phyloP scores from a whole-genome alignment of 1,284 basidiomycete species.

The Ceratobasidium sp. region DNA sequence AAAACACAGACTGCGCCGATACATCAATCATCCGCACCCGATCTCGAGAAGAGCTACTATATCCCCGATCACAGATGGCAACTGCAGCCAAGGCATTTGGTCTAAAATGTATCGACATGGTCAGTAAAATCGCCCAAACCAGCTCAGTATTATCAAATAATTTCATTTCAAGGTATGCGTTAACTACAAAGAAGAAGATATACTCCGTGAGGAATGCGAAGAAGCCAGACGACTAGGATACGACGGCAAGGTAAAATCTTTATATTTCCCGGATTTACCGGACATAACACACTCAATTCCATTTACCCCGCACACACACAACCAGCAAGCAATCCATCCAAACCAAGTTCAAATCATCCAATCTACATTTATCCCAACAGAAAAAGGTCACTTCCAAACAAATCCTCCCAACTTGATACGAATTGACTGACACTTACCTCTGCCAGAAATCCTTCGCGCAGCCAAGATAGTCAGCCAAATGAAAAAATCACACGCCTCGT shows the following conservation, averaged over 20 bases:
- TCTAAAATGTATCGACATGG: slow-evolving; percentile 92
- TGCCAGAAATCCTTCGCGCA: slow-evolving; percentile 82
- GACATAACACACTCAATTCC: slow-evolving; percentile 29
- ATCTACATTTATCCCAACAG: slow-evolving; percentile 81
- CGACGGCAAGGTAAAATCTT: slow-evolving; percentile 78
- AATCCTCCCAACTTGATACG: slow-evolving; percentile 22
- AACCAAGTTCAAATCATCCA: slow-evolving; percentile 86
- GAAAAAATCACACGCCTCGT: slow-evolving; percentile 65
- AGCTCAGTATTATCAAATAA: no score
- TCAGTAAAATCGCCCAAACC: slow-evolving; percentile 55
- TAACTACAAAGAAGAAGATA: slow-evolving; percentile 83
- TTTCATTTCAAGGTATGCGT: slow-evolving; percentile 97
- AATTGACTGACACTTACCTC: background rate
- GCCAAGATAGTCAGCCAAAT: slow-evolving; percentile 79
- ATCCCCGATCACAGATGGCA: slow-evolving; percentile 87
- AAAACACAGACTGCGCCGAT: slow-evolving; percentile 73
- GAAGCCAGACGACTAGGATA: slow-evolving; percentile 87
- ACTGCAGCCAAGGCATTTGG: slow-evolving; percentile 88
- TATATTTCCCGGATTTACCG: slow-evolving; percentile 16
- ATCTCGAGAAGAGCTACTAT: slow-evolving; percentile 82
- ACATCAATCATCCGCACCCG: slow-evolving; percentile 85
- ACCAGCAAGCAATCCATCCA: slow-evolving; percentile 95
- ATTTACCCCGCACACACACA: background rate
- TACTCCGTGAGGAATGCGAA: slow-evolving; percentile 80
- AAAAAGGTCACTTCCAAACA: slow-evolving; percentile 76